phyloP scores from a whole-genome alignment of 1,139 yeast species.

The Pichia sp. region DNA sequence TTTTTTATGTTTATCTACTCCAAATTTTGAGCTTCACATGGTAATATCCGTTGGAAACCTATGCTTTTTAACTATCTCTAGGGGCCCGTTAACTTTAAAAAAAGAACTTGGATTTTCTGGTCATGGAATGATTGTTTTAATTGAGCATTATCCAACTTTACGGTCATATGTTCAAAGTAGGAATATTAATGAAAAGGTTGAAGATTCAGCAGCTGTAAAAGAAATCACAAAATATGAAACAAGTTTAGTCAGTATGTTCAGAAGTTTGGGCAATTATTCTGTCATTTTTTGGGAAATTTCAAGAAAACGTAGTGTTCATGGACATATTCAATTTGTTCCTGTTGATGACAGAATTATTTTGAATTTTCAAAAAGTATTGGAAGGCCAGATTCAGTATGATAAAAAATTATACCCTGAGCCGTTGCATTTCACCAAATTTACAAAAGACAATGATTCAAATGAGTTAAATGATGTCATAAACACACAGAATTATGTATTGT shows the following conservation, averaged over 20 bases:
- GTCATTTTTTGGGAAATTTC: slow-evolving; percentile 60
- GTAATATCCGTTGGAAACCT: slow-evolving; percentile 65
- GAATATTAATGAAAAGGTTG: slow-evolving; percentile 22
- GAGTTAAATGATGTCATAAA: slow-evolving; percentile 30
- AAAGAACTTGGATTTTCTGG: slow-evolving; percentile 54
- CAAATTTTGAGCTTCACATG: slow-evolving; percentile 74
- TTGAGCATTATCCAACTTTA: slow-evolving; percentile 59
- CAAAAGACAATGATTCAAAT: slow-evolving; percentile 23
- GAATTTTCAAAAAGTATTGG: slow-evolving; percentile 37
- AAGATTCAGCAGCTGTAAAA: slow-evolving; percentile 33
- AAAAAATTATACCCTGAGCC: slow-evolving; percentile 43
- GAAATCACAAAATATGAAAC: slow-evolving; percentile 41
- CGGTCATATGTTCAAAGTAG: slow-evolving; percentile 23
- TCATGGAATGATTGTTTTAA: slow-evolving; percentile 79
- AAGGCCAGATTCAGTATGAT: slow-evolving; percentile 33
- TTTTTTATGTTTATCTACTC: slow-evolving; percentile 80
- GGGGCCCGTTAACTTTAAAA: slow-evolving; percentile 72
- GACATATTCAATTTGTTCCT: slow-evolving; percentile 61
- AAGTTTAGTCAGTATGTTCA: slow-evolving; percentile 43
- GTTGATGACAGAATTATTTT: slow-evolving; percentile 37
- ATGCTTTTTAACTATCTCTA: slow-evolving; percentile 71
- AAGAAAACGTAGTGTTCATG: slow-evolving; percentile 52
- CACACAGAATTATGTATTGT: slow-evolving; percentile 37
- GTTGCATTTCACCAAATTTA: slow-evolving; percentile 38
- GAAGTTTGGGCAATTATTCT: slow-evolving; percentile 31